Evolutionary conservation across 352 stramenopile species (phyloP).

Genomic region (Phytophthora aleatoria): DNA sequence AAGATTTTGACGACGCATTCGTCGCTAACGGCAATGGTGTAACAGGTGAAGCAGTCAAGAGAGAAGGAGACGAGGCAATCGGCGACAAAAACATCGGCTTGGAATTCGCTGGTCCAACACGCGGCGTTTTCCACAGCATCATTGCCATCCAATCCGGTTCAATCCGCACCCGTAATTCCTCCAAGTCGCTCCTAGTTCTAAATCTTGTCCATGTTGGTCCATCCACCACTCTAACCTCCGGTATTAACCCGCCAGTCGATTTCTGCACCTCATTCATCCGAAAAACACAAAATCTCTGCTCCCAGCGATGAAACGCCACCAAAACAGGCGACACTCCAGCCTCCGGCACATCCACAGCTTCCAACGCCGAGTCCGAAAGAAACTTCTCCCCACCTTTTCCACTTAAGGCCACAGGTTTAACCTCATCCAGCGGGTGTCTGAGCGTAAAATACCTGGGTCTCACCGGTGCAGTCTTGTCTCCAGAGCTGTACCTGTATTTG

Average conservation of each 20-base stretch:
- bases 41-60: slow-evolving; percentile 12
- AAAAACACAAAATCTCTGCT: slow-evolving; percentile 62
- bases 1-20: slow-evolving; percentile 8
- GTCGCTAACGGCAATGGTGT: slow-evolving; percentile 15
- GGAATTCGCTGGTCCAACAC: slow-evolving; percentile 13
- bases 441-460: slow-evolving; percentile 78
- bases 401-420: slow-evolving; percentile 64
- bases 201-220: slow-evolving; percentile 46
- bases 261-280: slow-evolving; percentile 29
- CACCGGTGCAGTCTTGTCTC: slow-evolving; percentile 14
- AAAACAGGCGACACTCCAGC: slow-evolving; percentile 34
- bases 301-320: slow-evolving; percentile 53
- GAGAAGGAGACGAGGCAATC: slow-evolving; percentile 18
- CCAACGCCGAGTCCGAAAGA: slow-evolving; percentile 56
- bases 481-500: slow-evolving; percentile 35
- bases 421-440: slow-evolving; percentile 72
- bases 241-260: slow-evolving; percentile 3
- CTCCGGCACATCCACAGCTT: slow-evolving; percentile 48
- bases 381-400: slow-evolving; percentile 28
- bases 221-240: slow-evolving; percentile 45
- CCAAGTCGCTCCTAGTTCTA: slow-evolving; percentile 35
- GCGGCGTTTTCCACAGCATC: slow-evolving; percentile 39
- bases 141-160: slow-evolving; percentile 46
- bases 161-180: slow-evolving; percentile 44
- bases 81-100: slow-evolving; percentile 31